Evolutionary conservation across 148 eudicot genomes (phyloP), one percentile per base, ranked within the genome.

Genomic region (Nyssa sinensis): DNA sequence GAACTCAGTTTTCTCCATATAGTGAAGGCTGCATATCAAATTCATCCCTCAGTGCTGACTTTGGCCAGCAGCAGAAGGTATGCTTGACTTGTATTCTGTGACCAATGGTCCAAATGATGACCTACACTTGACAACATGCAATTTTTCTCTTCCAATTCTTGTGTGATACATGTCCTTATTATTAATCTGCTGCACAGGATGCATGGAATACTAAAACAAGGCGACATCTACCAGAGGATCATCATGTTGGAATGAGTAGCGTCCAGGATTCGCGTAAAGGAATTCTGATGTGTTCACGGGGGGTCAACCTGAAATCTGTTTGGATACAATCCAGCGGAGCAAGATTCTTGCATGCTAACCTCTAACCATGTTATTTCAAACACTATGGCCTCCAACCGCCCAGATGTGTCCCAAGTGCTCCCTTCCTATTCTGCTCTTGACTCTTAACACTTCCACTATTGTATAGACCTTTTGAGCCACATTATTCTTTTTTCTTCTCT

Each of bases 1-100:
- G 70, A 66, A 74, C 67, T 41, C 81, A 61, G 51, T 72, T 80
- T 28, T 77, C 87, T 41, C 66, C 80, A 28, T 74, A 69, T 65
- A 51, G 71, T 66, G 79, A 76, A 61, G 66, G 74, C 68, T 67
- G 61, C 64, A 57, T 31, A 32, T 51, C 80, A 49, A 30, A 71
- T 82, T 29, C 74, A 30, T 60, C 80, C 19, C 49, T 58, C 61
- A 65, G 67, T 68, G 37, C 74, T 13, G 61, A 67, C 65, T 27
- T 58, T 44, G 58, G 44, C 49, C 76, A 63, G 61, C 84, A 71
- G 31, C 79, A 69, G 27, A 71, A 79, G 89, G 91, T 85, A 66
- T 69, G 71, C n/a, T n/a, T 60, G 19, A 41, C 31, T 31, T 33
- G 13, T 49, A 39, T 49, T 49, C 57, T 14, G 57, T 1, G 3